Conservation (phyloP, 2,329 filamentous ascomycete species). For the Epichloe bromicola region DNA sequence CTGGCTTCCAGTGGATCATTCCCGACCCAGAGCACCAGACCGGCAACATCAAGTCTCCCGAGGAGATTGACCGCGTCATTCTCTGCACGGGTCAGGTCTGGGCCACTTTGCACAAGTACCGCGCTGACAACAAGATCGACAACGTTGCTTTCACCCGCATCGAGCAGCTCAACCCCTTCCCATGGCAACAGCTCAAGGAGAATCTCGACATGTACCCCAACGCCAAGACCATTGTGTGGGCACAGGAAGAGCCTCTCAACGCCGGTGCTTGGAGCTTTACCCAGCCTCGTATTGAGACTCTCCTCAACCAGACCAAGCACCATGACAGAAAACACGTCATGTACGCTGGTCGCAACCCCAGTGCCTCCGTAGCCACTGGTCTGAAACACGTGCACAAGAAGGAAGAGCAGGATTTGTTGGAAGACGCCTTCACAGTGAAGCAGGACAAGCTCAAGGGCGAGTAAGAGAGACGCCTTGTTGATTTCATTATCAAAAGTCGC, state of each 20-base stretch:
- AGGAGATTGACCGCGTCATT: slow-evolving; percentile 87
- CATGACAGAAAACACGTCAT: slow-evolving; percentile 93
- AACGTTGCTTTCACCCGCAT: slow-evolving; percentile 90
- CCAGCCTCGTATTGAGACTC: slow-evolving; percentile 93
- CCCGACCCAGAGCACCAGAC: slow-evolving; percentile 73
- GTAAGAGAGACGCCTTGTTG: slow-evolving; percentile 20
- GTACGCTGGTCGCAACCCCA: slow-evolving; percentile 90
- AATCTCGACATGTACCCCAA: slow-evolving; percentile 97
- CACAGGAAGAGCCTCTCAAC: slow-evolving; percentile 94
- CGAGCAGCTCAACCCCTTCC: slow-evolving; percentile 98
- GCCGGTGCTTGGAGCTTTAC: slow-evolving; percentile 93
- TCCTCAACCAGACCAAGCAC: slow-evolving; percentile 84
- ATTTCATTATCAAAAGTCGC: background rate
- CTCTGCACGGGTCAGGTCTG: slow-evolving; percentile 94
- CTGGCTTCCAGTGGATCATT: slow-evolving; percentile 95
- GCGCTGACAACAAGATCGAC: slow-evolving; percentile 72
- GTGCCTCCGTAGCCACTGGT: slow-evolving; percentile 86
- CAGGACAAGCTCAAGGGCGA: slow-evolving; percentile 60
- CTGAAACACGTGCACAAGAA: slow-evolving; percentile 78
- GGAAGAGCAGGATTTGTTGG: slow-evolving; percentile 78
- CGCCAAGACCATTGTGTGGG: slow-evolving; percentile 94
- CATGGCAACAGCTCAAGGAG: slow-evolving; percentile 91
- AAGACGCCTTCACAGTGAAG: slow-evolving; percentile 49
- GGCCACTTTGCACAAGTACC: slow-evolving; percentile 79
- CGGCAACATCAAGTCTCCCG: slow-evolving; percentile 59